Evolutionary conservation across 495 filamentous ascomycete genomes (phyloP).

Genomic region (Immersiella caudata): DNA sequence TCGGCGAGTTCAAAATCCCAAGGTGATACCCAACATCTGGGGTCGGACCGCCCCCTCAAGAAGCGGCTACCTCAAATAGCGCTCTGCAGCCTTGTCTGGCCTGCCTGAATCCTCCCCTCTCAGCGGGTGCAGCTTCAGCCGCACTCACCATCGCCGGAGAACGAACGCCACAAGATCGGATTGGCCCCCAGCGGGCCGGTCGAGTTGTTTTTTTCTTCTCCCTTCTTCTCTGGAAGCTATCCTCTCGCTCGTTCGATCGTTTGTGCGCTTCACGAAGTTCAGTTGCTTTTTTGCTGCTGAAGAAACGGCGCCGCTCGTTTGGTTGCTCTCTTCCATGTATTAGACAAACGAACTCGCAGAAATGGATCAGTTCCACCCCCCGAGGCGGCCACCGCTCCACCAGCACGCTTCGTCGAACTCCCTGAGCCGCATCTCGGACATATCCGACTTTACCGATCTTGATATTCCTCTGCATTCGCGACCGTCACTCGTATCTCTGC

Average conservation of each 20-base stretch:
- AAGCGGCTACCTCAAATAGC: background rate
- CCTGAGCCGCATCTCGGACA: slow-evolving; percentile 48
- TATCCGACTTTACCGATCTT: slow-evolving; percentile 44
- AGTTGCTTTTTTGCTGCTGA: no score
- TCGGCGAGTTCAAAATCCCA: background rate
- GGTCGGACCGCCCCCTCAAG: background rate
- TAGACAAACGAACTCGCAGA: background rate
- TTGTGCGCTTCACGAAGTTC: background rate
- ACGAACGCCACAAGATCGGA: background rate
- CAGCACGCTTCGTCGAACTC: slow-evolving; percentile 26
- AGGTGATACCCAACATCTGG: background rate
- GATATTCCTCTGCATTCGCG: slow-evolving; percentile 39
- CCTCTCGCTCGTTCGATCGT: background rate
- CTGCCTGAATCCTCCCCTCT: background rate
- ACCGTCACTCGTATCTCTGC: slow-evolving; percentile 48
- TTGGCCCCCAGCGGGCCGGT: background rate
- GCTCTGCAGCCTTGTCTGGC: background rate
- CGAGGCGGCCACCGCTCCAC: slow-evolving; percentile 31
- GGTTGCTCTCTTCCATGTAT: slow-evolving; percentile 21
- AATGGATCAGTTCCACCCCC: slow-evolving; percentile 29
- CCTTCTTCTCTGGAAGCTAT: background rate
- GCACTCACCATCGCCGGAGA: background rate
- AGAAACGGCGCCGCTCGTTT: background rate
- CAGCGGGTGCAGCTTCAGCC: background rate
- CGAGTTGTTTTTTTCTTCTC: background rate